A percentile compares a stretch with the other conserved stretches of the same genome.
phyloP scores from a whole-genome alignment of 805 yeast genomes.

The Maudiozyma pseudohumilis region DNA sequence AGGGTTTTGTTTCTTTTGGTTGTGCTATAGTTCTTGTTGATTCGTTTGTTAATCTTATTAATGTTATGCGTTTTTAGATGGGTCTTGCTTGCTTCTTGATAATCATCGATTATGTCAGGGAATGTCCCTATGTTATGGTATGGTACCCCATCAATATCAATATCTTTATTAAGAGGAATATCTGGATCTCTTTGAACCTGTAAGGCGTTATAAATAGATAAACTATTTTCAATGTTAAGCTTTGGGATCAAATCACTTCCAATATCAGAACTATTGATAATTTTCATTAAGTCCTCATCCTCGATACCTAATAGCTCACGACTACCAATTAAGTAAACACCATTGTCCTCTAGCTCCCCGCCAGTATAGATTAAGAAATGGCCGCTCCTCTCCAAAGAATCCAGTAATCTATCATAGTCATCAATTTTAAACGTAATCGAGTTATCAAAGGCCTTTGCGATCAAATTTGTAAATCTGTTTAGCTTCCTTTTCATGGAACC shows the following conservation, averaged over 20 bases:
- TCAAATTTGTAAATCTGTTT: slow-evolving; percentile 60
- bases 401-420: slow-evolving; percentile 43
- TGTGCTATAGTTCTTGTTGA: neutral
- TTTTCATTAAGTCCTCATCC: slow-evolving; percentile 35
- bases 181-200: slow-evolving; percentile 18
- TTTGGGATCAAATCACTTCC: slow-evolving; percentile 40
- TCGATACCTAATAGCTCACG: slow-evolving; percentile 31
- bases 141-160: slow-evolving; percentile 20
- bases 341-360: slow-evolving; percentile 54
- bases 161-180: slow-evolving; percentile 23
- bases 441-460: slow-evolving; percentile 66
- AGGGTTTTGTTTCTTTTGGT: neutral
- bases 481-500: slow-evolving; percentile 75
- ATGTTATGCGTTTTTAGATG: neutral
- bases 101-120: neutral
- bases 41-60: slow-evolving; percentile 1
- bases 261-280: slow-evolving; percentile 37
- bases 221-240: slow-evolving; percentile 24
- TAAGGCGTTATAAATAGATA: slow-evolving; percentile 20
- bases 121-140: slow-evolving; percentile 16
- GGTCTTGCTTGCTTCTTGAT: neutral
- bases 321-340: slow-evolving; percentile 74
- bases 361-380: slow-evolving; percentile 75
- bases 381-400: slow-evolving; percentile 48
- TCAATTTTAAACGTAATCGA: slow-evolving; percentile 51